Conservation (phyloP, 306 rosid genomes). For the Corylus heterophylla region DNA sequence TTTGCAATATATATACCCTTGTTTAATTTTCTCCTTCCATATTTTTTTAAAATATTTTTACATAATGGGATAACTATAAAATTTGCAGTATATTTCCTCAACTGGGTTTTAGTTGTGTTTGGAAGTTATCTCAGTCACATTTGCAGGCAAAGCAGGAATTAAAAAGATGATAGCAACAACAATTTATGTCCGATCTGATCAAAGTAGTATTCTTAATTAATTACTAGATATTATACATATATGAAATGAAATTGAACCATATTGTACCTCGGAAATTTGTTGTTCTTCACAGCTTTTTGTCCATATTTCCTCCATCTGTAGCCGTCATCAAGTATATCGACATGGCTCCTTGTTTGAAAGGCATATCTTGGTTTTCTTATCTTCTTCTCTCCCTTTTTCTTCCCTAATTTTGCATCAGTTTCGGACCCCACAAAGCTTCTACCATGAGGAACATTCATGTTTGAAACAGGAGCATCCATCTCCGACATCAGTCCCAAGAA, state of each 20-base stretch:
- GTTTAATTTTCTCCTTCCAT: neutral
- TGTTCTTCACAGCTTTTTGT: slow-evolving; percentile 61
- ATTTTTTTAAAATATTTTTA: neutral
- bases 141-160: neutral
- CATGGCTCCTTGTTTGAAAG: slow-evolving; percentile 59
- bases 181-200: neutral
- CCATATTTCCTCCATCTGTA: slow-evolving; percentile 63
- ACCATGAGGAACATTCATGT: slow-evolving; percentile 2
- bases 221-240: neutral
- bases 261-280: slow-evolving; percentile 48
- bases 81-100: too few species aligned
- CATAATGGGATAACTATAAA: too few species aligned
- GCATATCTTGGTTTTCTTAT: slow-evolving; percentile 47
- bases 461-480: slow-evolving; percentile 26
- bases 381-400: slow-evolving; percentile 40
- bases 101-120: neutral
- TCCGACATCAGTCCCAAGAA: slow-evolving; percentile 36
- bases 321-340: slow-evolving; percentile 60
- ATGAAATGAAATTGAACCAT: neutral
- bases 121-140: neutral
- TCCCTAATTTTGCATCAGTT: neutral
- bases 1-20: neutral
- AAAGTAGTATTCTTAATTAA: neutral
- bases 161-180: neutral
- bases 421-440: slow-evolving; percentile 17